Evolutionary conservation across 495 filamentous ascomycete species (phyloP).

Genomic region (Neohortaea acidophila): DNA sequence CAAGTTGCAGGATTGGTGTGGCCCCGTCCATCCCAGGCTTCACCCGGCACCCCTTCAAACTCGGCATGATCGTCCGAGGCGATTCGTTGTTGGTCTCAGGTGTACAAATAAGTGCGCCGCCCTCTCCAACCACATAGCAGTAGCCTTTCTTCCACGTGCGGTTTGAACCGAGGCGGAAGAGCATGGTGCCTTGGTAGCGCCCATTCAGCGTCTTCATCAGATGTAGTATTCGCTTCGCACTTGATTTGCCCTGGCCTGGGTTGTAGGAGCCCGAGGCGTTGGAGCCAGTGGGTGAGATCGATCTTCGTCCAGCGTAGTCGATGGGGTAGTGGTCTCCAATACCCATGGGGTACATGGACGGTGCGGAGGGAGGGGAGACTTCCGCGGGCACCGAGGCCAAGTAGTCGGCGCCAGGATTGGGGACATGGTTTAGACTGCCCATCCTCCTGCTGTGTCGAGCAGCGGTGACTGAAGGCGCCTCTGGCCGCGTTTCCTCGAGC

Average conservation of each 20-base stretch:
- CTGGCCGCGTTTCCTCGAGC: slow-evolving; percentile 25
- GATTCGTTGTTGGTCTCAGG: slow-evolving; percentile 41
- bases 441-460: slow-evolving; percentile 25
- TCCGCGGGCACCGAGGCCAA: slow-evolving; percentile 14
- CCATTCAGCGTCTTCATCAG: slow-evolving; percentile 56
- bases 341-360: slow-evolving; percentile 8
- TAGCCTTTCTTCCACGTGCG: slow-evolving; percentile 45
- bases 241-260: slow-evolving; percentile 37
- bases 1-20: slow-evolving; percentile 66
- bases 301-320: slow-evolving; percentile 3
- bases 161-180: slow-evolving; percentile 42
- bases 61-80: slow-evolving; percentile 52
- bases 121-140: slow-evolving; percentile 52
- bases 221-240: slow-evolving; percentile 44
- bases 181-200: slow-evolving; percentile 52
- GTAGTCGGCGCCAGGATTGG: slow-evolving; percentile 12
- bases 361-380: slow-evolving; percentile 12
- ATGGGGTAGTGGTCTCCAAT: slow-evolving; percentile 6
- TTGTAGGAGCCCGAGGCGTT: slow-evolving; percentile 23
- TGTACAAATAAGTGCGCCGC: slow-evolving; percentile 49
- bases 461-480: slow-evolving; percentile 21
- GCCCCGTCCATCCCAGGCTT: slow-evolving; percentile 43
- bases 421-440: slow-evolving; percentile 23
- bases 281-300: slow-evolving; percentile 11
- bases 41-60: slow-evolving; percentile 77